Evolutionary conservation across 352 stramenopile genomes (phyloP), one percentile per base, ranked within the genome.

Genomic region (Chrysophaeum taylorii): DNA sequence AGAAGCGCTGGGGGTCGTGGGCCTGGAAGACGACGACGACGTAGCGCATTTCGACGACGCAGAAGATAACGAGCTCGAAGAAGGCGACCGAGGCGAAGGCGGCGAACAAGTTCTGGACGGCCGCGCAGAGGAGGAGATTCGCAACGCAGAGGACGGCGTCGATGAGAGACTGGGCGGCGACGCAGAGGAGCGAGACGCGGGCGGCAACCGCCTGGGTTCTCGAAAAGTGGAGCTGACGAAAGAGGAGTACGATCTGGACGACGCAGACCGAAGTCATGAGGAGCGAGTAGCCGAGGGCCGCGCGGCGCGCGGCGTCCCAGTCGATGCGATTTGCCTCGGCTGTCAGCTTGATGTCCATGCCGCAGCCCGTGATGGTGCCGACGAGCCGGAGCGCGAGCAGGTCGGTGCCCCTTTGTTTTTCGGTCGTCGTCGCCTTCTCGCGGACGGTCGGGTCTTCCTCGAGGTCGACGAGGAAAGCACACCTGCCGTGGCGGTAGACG

Each of bases 31-130:
- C 96, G 68, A 97, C 92, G 43, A 96, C 82, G 81, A 98, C 82
- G 76, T 97, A 98, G 29, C 96, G 94, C 90, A 98, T 97, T 76
- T 98, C 93, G 73, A 98, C 97, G 42, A 98, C 90, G 42, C 92
- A 97, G 75, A 98, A 98, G 64, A 97, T 97, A 57, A 98, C 88
- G 5, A 98, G 82, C 82, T 98, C 97, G 64, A 98, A 95, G 68
- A 98, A 98, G 4, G 92, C 92, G 36, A 97, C 90, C 33, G 86
- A 94, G 0, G 90, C 37, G 52, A 98, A 97, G 2, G 93, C 87
- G 2, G 89, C 91, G 75, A 98, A 97, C 16, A 98, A 84, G n/a
- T 92, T 91, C 78, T 96, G 80, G 73, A 92, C 84, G 2, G 96
- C 84, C 42, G 98, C 88, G 64, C 92, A 94, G 37, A 97, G 82